Percentiles rank a stretch among this genome's conserved stretches.
Evolutionary conservation across 768 basidiomycete species (phyloP).

Genomic region (Lentinula aciculospora): DNA sequence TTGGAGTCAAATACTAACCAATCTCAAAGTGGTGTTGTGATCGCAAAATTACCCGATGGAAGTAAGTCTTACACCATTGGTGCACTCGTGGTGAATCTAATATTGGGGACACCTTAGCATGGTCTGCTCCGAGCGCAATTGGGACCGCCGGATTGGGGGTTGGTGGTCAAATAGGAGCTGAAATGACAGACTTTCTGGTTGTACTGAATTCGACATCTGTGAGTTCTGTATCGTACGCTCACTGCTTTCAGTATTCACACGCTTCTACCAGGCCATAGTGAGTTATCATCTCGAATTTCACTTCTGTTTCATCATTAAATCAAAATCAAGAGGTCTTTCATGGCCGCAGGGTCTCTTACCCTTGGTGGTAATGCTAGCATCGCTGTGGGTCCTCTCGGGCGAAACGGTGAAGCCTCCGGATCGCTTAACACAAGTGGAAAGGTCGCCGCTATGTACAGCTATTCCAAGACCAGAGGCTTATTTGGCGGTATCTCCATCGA

Average conservation of each 20-base stretch:
- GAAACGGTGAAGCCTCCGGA: constrained; percentile 89
- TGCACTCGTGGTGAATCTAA: neutral
- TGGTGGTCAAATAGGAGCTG: constrained; percentile 72
- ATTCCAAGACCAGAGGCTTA: constrained; percentile 87
- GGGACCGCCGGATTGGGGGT: constrained; percentile 88
- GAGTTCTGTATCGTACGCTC: constrained; percentile 20
- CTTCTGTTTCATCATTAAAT: constrained; percentile 9
- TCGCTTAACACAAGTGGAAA: constrained; percentile 80
- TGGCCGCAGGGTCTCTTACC: constrained; percentile 89
- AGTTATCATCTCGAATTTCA: too few relatives aligned
- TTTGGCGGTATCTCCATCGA: constrained; percentile 90
- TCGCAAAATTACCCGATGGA: constrained; percentile 77
- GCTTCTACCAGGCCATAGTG: too few relatives aligned
- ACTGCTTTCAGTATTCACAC: neutral
- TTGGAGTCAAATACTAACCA: constrained; percentile 47
- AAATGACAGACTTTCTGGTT: constrained; percentile 88
- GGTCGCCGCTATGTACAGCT: constrained; percentile 92
- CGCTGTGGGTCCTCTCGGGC: constrained; percentile 87
- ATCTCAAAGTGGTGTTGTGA: constrained; percentile 84
- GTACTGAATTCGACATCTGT: constrained; percentile 82
- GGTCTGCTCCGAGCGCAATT: constrained; percentile 94
- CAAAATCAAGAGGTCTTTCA: constrained; percentile 65
- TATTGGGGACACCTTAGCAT: constrained; percentile 40
- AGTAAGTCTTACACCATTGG: constrained; percentile 41
- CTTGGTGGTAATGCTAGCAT: constrained; percentile 88